Conservation (phyloP, 225 moss, liverwort and hornwort species). For the Rhytidiadelphus loreus region DNA sequence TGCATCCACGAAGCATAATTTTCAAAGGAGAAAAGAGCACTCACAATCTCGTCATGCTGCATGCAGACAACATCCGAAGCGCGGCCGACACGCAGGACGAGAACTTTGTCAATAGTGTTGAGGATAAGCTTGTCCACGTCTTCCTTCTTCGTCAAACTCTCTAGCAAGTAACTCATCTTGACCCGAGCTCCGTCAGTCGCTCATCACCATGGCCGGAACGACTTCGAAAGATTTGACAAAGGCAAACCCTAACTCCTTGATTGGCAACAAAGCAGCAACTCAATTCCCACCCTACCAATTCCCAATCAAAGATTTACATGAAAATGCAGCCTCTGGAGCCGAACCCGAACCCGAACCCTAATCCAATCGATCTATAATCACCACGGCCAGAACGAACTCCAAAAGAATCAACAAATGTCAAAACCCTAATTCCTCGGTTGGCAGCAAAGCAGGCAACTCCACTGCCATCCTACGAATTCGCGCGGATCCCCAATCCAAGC, state of each 20-base stretch:
- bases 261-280: background rate
- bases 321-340: background rate
- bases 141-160: constrained; percentile 63
- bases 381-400: background rate
- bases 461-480: background rate
- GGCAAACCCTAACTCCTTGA: background rate
- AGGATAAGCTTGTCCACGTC: constrained; percentile 76
- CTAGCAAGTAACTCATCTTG: constrained; percentile 83
- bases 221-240: background rate
- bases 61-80: constrained; percentile 78
- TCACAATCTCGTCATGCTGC: constrained; percentile 90
- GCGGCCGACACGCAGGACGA: constrained; percentile 83
- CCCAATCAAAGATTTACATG: background rate
- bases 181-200: background rate
- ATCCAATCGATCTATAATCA: background rate
- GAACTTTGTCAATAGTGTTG: constrained; percentile 84
- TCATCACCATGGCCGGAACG: background rate
- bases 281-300: too few species aligned
- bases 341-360: background rate
- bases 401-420: background rate
- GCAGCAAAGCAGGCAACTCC: background rate
- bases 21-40: background rate
- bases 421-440: background rate
- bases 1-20: background rate
- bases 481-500: background rate